phyloP scores from a whole-genome alignment of 1,284 basidiomycete species.

The Fomitopsis palustris region DNA sequence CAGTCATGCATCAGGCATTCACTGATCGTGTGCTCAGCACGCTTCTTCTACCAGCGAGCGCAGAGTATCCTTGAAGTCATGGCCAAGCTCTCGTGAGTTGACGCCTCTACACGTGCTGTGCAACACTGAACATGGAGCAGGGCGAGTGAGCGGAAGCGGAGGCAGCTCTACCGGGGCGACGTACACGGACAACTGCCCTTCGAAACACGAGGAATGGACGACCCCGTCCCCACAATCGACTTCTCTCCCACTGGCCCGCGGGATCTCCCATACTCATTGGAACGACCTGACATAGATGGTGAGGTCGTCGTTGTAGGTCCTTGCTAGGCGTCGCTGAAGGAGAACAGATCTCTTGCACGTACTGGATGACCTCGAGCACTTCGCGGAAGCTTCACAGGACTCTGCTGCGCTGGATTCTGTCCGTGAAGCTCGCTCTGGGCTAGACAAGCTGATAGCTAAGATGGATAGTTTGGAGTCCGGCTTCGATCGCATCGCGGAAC shows the following conservation, averaged over 20 bases:
- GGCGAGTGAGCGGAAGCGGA: constrained; percentile 69
- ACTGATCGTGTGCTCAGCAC: constrained; percentile 37
- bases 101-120: background rate
- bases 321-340: background rate
- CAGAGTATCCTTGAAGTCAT: constrained; percentile 79
- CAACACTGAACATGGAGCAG: constrained; percentile 29
- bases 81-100: constrained; percentile 75
- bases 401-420: constrained; percentile 51
- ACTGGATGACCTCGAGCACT: constrained; percentile 63
- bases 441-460: constrained; percentile 67
- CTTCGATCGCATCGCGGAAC: constrained; percentile 79
- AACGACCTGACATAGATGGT: constrained; percentile 74
- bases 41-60: constrained; percentile 76
- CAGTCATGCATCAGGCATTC: background rate
- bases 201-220: constrained; percentile 71
- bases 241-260: constrained; percentile 59
- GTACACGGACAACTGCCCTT: constrained; percentile 81
- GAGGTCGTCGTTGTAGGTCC: constrained; percentile 18
- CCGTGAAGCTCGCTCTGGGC: constrained; percentile 50
- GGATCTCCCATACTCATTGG: constrained; percentile 55
- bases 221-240: constrained; percentile 72
- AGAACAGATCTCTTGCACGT: constrained; percentile 55
- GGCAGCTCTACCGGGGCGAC: constrained; percentile 76
- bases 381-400: constrained; percentile 43
- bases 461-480: constrained; percentile 76